Evolutionary conservation across 2,329 filamentous ascomycete genomes (phyloP), one percentile per base, ranked within the genome.

Genomic region (Fusarium nygamai): DNA sequence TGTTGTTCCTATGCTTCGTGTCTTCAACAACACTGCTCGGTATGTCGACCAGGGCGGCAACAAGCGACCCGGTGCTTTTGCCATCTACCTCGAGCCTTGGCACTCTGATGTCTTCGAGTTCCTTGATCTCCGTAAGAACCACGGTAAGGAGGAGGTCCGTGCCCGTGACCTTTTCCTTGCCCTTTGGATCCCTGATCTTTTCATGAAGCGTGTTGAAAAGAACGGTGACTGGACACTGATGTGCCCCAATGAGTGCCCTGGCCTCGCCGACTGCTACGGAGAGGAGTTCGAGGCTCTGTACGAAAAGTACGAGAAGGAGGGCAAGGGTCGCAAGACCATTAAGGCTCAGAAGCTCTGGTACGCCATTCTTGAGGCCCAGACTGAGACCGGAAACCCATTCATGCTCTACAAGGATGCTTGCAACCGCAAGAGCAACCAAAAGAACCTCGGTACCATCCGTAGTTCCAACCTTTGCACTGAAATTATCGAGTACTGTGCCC

Each of bases 271-370:
- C 84, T 94, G 97, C 81, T 98, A 98, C 80, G 96, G 96, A 71
- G 96, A 98, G 2, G 96, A 98, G 85, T 99, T 98, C 74, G 95
- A 98, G 85, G 94, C 92, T 71, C 89, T 99, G 58, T 99, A 98
- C 84, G 93, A 96, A 84, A 92, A 91, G 83, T 99, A 99, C 81
- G 96, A 99, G 87, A 88, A 88, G 74, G 93, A 95, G 82, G 94
- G 94, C 78, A 92, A 93, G 79, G 96, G 96, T 74, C 94, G 95
- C 76, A 93, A 93, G 87, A 98, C 94, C 27, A 88, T 99, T 81
- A 96, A 97, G 85, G 96, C 96, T 31, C 96, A 99, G 89, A 99
- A 99, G 90, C 92, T 99, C 67, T 99, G 96, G 96, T 98, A 98
- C 83, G 95, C 96, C 76, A 98, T 99, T 76, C 90, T 99, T 54